phyloP scores from a whole-genome alignment of 176 grass and related monocot species.

The Carex kokanica region DNA sequence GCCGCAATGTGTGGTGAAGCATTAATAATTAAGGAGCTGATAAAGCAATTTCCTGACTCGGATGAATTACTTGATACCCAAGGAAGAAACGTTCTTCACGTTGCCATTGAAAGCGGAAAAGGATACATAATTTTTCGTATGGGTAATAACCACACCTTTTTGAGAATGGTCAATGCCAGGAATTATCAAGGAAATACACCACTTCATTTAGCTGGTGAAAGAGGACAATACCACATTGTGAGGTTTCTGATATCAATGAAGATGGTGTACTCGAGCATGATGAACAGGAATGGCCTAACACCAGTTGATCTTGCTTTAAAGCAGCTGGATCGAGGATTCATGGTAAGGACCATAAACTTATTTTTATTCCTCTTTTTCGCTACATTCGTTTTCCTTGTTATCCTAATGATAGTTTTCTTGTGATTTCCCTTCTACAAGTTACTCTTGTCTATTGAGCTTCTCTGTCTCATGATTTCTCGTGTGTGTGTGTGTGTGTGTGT shows the following conservation, averaged over 20 bases:
- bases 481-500: no score
- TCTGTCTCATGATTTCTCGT: no score
- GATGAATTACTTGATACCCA: conserved; percentile 61
- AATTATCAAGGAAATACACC: conserved; percentile 71
- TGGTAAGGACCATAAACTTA: conserved; percentile 38
- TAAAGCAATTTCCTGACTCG: conserved; percentile 43
- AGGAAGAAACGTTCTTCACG: conserved; percentile 64
- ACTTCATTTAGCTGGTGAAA: conserved; percentile 57
- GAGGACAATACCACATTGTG: conserved; percentile 41
- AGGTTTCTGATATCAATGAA: conserved; percentile 47
- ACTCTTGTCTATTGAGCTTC: no score
- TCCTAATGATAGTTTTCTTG: no score
- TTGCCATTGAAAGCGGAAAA: conserved; percentile 42
- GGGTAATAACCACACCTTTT: conserved; percentile 12
- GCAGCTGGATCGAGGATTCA: conserved; percentile 32
- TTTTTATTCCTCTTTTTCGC: no score
- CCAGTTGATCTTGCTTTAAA: conserved; percentile 59
- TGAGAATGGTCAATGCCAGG: conserved; percentile 56
- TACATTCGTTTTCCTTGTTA: no score
- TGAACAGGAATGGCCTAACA: conserved; percentile 62
- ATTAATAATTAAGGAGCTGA: conserved; percentile 47
- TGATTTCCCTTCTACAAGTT: no score
- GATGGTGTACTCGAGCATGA: conserved; percentile 38
- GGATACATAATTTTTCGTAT: conserved; percentile 41
- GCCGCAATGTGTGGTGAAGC: conserved; percentile 45